These are phyloP conservation scores for Pythium plurisporium DNA, from an alignment of 352 stramenopile species.

Conservation along the genomic window DNA sequence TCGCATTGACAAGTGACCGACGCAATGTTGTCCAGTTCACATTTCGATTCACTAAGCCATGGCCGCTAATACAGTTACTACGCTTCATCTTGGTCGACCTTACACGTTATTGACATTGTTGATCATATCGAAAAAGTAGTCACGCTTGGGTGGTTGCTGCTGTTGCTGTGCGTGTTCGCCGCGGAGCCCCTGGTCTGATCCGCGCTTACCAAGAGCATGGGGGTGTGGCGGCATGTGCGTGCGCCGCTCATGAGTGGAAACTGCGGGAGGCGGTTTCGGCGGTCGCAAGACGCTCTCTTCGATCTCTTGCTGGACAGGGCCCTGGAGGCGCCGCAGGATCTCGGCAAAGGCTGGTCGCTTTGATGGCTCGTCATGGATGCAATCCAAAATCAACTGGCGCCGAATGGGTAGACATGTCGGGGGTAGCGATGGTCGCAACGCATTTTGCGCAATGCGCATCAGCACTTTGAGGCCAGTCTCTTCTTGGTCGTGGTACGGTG, in stretches of 20 bases:
- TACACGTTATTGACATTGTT: constrained; percentile 26
- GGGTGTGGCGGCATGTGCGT: neutral
- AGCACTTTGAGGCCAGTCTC: constrained; percentile 77
- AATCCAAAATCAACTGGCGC: constrained; percentile 70
- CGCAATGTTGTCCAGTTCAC: too few relatives aligned
- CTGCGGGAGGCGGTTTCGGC: constrained; percentile 9
- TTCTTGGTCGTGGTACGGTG: constrained; percentile 74
- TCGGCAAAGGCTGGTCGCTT: constrained; percentile 71
- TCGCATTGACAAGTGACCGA: too few relatives aligned
- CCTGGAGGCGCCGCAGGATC: constrained; percentile 70
- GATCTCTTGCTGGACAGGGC: constrained; percentile 72
- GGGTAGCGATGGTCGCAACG: constrained; percentile 68
- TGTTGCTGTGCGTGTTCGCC: constrained; percentile 2
- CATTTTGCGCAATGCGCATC: constrained; percentile 70
- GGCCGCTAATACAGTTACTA: neutral
- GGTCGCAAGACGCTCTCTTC: constrained; percentile 37
- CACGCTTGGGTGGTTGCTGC: constrained; percentile 2
- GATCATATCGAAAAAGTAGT: constrained; percentile 27
- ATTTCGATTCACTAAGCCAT: neutral
- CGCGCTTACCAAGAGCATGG: constrained; percentile 11
- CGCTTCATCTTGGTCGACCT: neutral
- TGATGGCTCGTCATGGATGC: constrained; percentile 47
- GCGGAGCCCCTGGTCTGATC: constrained; percentile 8
- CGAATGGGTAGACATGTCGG: constrained; percentile 48
- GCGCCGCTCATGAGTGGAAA: constrained; percentile 10